Percentiles rank a stretch among this genome's conserved stretches.
These are phyloP conservation scores for Chaetomiaceae sp. DNA, from an alignment of 2,329 filamentous ascomycete species.

Conservation along the genomic window DNA sequence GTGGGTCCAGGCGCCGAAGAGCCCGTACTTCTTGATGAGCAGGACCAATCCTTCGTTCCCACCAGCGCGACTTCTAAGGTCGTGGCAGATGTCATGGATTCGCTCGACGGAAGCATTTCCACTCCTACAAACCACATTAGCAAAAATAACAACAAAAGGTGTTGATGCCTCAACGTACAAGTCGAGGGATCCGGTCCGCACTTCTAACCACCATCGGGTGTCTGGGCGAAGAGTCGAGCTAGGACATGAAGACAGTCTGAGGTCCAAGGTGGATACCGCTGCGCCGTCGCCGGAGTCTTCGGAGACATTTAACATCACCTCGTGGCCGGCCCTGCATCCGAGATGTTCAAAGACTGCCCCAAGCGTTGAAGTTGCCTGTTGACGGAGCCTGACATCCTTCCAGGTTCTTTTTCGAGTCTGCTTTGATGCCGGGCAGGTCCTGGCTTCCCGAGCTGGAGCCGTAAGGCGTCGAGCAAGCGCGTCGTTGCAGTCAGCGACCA, in stretches of 20 bases:
- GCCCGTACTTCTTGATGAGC: not conserved
- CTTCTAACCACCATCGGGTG: not conserved
- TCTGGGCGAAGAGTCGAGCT: not conserved
- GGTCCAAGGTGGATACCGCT: not conserved
- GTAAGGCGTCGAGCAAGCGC: not conserved
- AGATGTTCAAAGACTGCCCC: not conserved
- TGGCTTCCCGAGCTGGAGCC: not conserved
- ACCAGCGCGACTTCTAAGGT: not conserved
- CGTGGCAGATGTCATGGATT: not conserved
- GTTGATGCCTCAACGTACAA: not conserved
- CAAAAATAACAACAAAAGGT: too few species aligned
- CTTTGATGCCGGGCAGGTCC: not conserved
- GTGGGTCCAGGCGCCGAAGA: not conserved
- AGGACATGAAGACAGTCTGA: not conserved
- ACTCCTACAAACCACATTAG: not conserved
- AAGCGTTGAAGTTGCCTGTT: not conserved
- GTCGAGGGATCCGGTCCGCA: not conserved
- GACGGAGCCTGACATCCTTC: not conserved
- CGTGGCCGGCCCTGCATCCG: not conserved
- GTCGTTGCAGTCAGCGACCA: not conserved
- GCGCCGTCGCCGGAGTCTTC: not conserved
- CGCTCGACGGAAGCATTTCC: not conserved
- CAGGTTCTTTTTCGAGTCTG: not conserved
- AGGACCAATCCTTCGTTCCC: not conserved
- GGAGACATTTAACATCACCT: not conserved